Conservation (phyloP, 2,329 filamentous ascomycete species). For the Colletotrichum tofieldiae region DNA sequence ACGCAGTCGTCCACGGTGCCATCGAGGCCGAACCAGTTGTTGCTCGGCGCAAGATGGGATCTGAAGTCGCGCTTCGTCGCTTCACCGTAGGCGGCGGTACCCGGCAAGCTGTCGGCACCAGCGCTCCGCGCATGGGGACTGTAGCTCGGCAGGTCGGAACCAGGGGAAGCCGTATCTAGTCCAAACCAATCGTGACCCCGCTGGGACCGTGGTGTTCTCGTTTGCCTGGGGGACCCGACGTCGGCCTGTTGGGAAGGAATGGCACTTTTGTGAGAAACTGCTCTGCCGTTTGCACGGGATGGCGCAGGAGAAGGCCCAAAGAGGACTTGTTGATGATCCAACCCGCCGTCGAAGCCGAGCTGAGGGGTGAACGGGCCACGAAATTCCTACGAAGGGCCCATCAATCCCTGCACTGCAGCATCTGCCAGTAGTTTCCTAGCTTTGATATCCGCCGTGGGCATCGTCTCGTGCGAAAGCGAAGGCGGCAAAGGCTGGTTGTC, state of each 20-base stretch:
- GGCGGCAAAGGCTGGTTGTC: constrained; percentile 52
- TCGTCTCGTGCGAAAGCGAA: constrained; percentile 52
- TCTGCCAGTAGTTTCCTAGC: constrained; percentile 54
- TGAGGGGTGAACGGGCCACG: constrained; percentile 62
- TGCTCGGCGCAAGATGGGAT: constrained; percentile 3
- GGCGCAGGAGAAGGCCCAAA: constrained; percentile 3
- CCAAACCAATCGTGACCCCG: constrained; percentile 40
- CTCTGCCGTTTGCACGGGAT: constrained; percentile 4
- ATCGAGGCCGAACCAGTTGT: constrained; percentile 40
- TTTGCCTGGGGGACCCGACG: not conserved
- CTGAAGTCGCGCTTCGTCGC: constrained; percentile 5
- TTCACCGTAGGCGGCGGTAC: not conserved
- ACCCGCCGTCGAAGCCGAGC: constrained; percentile 61
- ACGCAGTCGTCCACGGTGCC: constrained; percentile 17
- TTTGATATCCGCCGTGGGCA: constrained; percentile 60
- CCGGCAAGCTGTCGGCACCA: not conserved
- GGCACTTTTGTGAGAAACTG: not conserved
- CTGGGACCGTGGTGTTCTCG: constrained; percentile 10
- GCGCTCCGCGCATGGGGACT: not conserved
- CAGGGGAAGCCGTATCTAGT: constrained; percentile 16
- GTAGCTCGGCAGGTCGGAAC: not conserved
- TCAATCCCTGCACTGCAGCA: constrained; percentile 48
- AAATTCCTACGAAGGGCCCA: constrained; percentile 53
- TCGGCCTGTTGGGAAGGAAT: constrained; percentile 8
- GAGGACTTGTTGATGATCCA: constrained; percentile 57